These are phyloP conservation scores for Phytophthora cryptogea DNA, from an alignment of 352 stramenopile species.

Conservation along the genomic window DNA sequence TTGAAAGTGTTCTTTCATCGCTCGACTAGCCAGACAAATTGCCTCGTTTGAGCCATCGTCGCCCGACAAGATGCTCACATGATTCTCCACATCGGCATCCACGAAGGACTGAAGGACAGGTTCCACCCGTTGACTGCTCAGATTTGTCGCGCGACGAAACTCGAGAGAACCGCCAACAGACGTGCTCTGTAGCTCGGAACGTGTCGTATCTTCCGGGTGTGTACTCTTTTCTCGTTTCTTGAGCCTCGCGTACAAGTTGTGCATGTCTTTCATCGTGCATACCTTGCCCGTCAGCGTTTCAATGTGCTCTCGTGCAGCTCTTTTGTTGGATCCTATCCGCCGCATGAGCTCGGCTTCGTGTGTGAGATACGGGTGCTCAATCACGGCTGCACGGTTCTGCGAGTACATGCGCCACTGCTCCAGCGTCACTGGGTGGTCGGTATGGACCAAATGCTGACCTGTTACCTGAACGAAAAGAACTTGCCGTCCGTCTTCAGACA, in stretches of 20 bases:
- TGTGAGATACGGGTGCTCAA: conserved; percentile 70
- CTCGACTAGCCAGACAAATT: conserved; percentile 72
- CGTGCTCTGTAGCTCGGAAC: conserved; percentile 1
- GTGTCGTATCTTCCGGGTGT: background rate
- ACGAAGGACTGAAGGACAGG: conserved; percentile 69
- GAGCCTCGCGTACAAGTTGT: conserved; percentile 70
- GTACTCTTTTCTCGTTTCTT: conserved; percentile 55
- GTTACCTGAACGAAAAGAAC: conserved; percentile 72
- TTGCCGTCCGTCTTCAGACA: conserved; percentile 48
- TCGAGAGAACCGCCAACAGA: background rate
- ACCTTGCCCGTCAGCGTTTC: conserved; percentile 67
- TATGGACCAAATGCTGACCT: conserved; percentile 64
- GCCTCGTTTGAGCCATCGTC: conserved; percentile 77
- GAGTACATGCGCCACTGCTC: conserved; percentile 83
- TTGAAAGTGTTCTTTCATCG: conserved; percentile 75
- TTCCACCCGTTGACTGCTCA: conserved; percentile 40
- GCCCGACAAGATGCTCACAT: conserved; percentile 71
- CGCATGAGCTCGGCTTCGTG: conserved; percentile 78
- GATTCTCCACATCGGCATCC: conserved; percentile 72
- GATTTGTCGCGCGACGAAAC: background rate
- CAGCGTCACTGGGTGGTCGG: conserved; percentile 61
- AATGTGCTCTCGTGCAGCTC: conserved; percentile 60
- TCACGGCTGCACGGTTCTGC: conserved; percentile 73
- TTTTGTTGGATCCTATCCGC: conserved; percentile 73
- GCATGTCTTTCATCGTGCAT: conserved; percentile 85